A percentile compares a stretch with the other conserved stretches of the same genome.
Conservation (phyloP, 139 green algal species). For the Closterium sp. region DNA sequence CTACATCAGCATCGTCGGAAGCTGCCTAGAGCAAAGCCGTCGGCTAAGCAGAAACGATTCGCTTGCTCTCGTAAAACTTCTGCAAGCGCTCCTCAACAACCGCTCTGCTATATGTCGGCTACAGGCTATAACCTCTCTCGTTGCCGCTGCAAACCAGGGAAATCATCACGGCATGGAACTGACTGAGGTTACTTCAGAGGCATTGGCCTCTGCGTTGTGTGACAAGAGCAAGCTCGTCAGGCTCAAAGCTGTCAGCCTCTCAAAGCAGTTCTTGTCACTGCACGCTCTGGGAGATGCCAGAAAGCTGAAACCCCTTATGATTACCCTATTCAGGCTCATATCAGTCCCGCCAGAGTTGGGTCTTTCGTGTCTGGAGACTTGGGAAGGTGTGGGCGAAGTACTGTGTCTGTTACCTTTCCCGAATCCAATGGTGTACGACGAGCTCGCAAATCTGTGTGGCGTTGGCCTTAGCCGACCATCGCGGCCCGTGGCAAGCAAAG, state of each 20-base stretch:
- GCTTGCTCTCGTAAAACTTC: background rate
- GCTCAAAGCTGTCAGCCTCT: background rate
- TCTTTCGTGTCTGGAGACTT: background rate
- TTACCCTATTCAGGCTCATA: background rate
- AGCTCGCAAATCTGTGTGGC: background rate
- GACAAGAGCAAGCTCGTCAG: background rate
- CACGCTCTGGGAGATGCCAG: background rate
- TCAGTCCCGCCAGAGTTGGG: background rate
- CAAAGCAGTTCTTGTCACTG: background rate
- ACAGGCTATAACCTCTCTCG: background rate
- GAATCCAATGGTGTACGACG: background rate
- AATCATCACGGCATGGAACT: background rate
- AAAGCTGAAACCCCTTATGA: background rate
- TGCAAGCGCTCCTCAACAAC: background rate
- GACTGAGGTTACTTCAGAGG: background rate
- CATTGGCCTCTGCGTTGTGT: background rate
- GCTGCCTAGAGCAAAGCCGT: background rate
- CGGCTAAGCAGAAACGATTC: background rate
- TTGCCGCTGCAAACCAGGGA: background rate
- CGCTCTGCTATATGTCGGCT: background rate
- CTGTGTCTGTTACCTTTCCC: background rate
- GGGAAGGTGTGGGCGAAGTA: background rate
- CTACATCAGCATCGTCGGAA: background rate
- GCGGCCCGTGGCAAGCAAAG: background rate
- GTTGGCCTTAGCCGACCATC: background rate